Evolutionary conservation across 2,329 filamentous ascomycete genomes (phyloP), one percentile per base, ranked within the genome.

Genomic region (Phyllosticta citriasiana): DNA sequence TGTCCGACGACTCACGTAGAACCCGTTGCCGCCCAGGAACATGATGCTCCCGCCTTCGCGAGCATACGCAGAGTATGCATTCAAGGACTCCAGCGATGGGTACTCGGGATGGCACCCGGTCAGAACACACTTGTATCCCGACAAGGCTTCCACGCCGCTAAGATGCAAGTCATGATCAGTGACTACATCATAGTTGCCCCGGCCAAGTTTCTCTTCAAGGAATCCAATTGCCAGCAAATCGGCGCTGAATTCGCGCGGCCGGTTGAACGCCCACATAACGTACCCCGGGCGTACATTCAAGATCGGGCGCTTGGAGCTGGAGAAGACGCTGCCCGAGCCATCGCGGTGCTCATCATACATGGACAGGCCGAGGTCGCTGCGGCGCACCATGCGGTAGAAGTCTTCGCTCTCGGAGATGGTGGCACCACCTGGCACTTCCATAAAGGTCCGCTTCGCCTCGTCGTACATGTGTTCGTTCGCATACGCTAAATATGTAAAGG

Each of bases 21-120:
- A 74, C 14, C 73, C 72, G 59, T 75, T 74, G 8, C 73, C 72
- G n/a, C 72, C 73, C 7, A 72, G 64, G 58, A 75, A 76, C 69
- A 76, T 71, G 54, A 76, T 60, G 57, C 67, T 70, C 2, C 74
- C 72, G 9, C 74, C 73, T 2, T 57, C 53, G 2, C 61, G 62
- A 33, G 68, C 65, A 62, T 71, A 75, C 12, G 63, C 64, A 30
- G 64, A 63, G 57, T 71, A 74, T 8, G 67, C 69, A 53, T 67
- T 60, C 10, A 72, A 65, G 16, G 67, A 68, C 25, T 68, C 54
- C 26, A 67, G 55, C 8, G 67, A 71, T 5, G 69, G 69, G 60
- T 75, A 75, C 64, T 74, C 72, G 1, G 72, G 72, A 62, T 73
- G 72, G 56, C 68, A 69, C 55, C 72, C 68, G 0, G 68, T 69